Base-by-base conservation (phyloP, 805 yeast genomes). In the Myxozyma kluyveri region DNA sequence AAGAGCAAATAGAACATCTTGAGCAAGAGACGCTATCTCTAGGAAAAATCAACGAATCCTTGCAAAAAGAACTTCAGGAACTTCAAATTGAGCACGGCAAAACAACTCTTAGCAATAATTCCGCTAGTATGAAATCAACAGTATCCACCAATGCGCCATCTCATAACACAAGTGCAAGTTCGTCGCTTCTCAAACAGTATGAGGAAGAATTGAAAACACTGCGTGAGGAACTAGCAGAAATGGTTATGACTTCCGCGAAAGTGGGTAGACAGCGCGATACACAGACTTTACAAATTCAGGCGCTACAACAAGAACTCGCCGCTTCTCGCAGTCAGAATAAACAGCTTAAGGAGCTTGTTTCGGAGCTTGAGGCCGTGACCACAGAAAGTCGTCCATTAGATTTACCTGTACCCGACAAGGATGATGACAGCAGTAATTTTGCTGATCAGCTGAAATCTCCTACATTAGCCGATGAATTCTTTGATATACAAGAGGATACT, bases 191-290 rank as follows among this genome's bases (percentile, higher is more conserved):
- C n/a, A n/a, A 14, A 12, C 40, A n/a, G n/a, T 45, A 53, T 19
- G 45, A 41, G 26, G 42, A 40, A 7, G 58, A 54, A 37, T 33
- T 54, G 5, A 50, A 50, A 18, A 22, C 22, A n/a, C 46, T 54
- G n/a, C 52, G 59, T n/a, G 17, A 47, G 12, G 59, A 54, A 32
- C 42, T 54, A 5, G 59, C 56, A 3, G 45, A 47, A 2, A 5
- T 40, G 17, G 50, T 50, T 35, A 24, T 45, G 27, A 37, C 36
- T 27, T 4, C 24, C 7, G 17, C 47, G n/a, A 43, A 38, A 1
- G 32, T 41, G 7, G 53, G 51, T 9, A n/a, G n/a, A n/a, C n/a
- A n/a, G n/a, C n/a, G n/a, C n/a, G 19, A 22, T 5, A 17, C 31
- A 14, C 37, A 43, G 31, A 26, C 31, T 24, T 42, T 26, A 10